These are phyloP conservation scores for Theileria equi DNA, from an alignment of 169 alveolate genomes.

Conservation along the genomic window DNA sequence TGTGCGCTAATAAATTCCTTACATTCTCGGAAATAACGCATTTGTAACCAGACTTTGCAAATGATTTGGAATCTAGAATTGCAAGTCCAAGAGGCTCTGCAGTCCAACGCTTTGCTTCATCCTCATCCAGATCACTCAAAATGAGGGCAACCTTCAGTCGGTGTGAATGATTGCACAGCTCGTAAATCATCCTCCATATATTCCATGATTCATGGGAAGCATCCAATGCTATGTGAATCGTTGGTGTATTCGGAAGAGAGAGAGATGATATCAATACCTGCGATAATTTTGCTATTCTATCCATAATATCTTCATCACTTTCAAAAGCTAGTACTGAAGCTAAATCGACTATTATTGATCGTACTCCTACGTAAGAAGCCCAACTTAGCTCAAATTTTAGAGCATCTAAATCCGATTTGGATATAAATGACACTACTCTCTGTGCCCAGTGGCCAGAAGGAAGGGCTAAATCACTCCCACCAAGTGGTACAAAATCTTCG, in stretches of 20 bases:
- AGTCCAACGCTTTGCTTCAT: slow-evolving; percentile 30
- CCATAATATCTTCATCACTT: not conserved
- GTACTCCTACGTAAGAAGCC: slow-evolving; percentile 41
- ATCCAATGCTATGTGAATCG: slow-evolving; percentile 31
- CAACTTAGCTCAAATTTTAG: slow-evolving; percentile 45
- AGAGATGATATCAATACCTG: slow-evolving; percentile 31
- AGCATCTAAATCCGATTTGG: slow-evolving; percentile 6
- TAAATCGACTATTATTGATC: slow-evolving; percentile 19
- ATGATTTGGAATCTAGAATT: slow-evolving; percentile 14
- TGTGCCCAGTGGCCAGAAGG: slow-evolving; percentile 55
- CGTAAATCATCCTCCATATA: slow-evolving; percentile 50
- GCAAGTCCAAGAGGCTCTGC: slow-evolving; percentile 54
- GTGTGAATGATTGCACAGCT: slow-evolving; percentile 33
- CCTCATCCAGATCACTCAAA: slow-evolving; percentile 16
- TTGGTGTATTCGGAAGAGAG: slow-evolving; percentile 34
- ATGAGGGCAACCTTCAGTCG: slow-evolving; percentile 38
- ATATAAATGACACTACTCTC: slow-evolving; percentile 42
- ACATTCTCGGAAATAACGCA: not conserved
- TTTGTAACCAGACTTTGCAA: slow-evolving; percentile 2
- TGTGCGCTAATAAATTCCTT: not conserved
- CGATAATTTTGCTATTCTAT: slow-evolving; percentile 33
- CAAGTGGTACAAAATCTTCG: slow-evolving; percentile 33
- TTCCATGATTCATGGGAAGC: slow-evolving; percentile 37
- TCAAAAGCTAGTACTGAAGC: not conserved
- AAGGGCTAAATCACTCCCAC: slow-evolving; percentile 60